Conservation (phyloP, 345 rosid species). For the Gossypium raimondii region DNA sequence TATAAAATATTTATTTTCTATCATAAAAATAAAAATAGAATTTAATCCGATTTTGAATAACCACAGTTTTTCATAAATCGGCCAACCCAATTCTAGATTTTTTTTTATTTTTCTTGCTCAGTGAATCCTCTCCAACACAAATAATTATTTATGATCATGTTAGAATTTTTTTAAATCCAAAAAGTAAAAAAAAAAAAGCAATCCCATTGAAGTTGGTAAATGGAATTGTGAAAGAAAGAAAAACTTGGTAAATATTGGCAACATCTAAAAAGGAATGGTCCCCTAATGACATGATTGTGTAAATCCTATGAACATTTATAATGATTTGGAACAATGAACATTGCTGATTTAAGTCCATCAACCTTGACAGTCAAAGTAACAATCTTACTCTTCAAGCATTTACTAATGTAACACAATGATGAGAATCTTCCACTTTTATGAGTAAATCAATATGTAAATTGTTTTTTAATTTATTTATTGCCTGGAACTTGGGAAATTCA, state of each 20-base stretch:
- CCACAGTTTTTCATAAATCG: too few species aligned
- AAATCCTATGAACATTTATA: not conserved
- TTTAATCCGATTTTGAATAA: too few species aligned
- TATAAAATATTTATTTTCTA: too few species aligned
- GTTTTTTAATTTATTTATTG: too few species aligned
- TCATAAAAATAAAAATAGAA: too few species aligned
- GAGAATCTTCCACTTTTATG: not conserved
- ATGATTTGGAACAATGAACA: not conserved
- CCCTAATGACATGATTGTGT: not conserved
- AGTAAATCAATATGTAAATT: too few species aligned
- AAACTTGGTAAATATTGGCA: not conserved
- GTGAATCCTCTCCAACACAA: too few species aligned
- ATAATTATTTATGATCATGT: too few species aligned
- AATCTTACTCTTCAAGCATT: slow-evolving; percentile 2
- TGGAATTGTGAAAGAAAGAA: not conserved
- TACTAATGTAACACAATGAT: not conserved
- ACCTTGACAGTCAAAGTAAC: not conserved
- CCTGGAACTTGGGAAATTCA: too few species aligned
- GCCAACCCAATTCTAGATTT: too few species aligned
- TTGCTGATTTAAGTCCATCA: not conserved
- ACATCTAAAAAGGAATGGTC: not conserved
- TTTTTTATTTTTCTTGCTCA: too few species aligned
- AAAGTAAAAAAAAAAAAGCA: not conserved
- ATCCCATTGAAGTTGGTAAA: not conserved
- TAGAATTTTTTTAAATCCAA: not conserved